Evolutionary conservation across 2,329 filamentous ascomycete species (phyloP).

Genomic region (Erysiphe neolycopersici): DNA sequence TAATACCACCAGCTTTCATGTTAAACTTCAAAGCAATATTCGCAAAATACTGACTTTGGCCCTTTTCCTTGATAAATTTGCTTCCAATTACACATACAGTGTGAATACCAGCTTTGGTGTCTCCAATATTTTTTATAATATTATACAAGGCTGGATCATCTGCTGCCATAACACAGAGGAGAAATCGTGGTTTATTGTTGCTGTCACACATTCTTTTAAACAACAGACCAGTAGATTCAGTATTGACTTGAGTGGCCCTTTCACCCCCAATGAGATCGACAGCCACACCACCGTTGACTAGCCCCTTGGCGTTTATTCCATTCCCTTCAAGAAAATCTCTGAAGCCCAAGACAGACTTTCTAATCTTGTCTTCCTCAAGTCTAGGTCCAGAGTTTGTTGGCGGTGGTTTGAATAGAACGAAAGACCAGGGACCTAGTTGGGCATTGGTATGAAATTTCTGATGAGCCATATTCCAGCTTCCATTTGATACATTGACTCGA

Average conservation of each 20-base stretch:
- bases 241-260: conserved; percentile 1
- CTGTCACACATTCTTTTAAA: background rate
- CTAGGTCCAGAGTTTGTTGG: background rate
- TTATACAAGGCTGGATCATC: conserved; percentile 3
- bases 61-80: conserved; percentile 4
- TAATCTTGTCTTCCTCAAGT: background rate
- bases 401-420: conserved; percentile 2
- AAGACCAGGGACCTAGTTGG: conserved; percentile 21
- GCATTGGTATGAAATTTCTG: conserved; percentile 26
- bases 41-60: conserved; percentile 24
- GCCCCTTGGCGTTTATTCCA: conserved; percentile 1
- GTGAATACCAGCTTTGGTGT: conserved; percentile 3
- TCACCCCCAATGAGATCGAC: background rate
- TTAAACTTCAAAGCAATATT: conserved; percentile 57
- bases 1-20: conserved; percentile 43
- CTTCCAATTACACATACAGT: conserved; percentile 3
- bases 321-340: background rate
- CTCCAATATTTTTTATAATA: conserved; percentile 2
- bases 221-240: background rate
- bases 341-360: background rate
- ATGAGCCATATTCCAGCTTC: conserved; percentile 38
- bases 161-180: conserved; percentile 4
- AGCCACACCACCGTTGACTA: background rate
- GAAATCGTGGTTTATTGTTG: conserved; percentile 1
- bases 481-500: conserved; percentile 15